These are phyloP conservation scores for Monilinia aucupariae DNA, from an alignment of 2,329 filamentous ascomycete species.

Conservation along the genomic window DNA sequence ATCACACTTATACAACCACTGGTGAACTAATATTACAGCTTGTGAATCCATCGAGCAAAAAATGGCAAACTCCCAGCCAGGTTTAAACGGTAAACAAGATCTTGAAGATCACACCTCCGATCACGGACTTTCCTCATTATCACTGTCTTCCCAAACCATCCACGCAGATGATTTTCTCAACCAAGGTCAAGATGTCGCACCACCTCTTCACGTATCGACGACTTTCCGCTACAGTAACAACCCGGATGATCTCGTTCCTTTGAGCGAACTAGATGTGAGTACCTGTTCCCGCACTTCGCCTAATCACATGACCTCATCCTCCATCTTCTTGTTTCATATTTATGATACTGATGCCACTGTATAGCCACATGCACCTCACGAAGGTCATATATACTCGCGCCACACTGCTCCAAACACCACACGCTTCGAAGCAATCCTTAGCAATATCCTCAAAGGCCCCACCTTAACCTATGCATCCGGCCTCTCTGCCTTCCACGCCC, in stretches of 20 bases:
- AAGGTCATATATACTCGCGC: slow-evolving; percentile 80
- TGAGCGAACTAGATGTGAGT: slow-evolving; percentile 53
- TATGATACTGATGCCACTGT: slow-evolving; percentile 35
- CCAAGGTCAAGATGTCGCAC: slow-evolving; percentile 71
- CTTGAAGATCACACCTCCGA: slow-evolving; percentile 19
- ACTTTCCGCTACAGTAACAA: slow-evolving; percentile 78
- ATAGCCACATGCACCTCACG: slow-evolving; percentile 40
- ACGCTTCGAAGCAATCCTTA: slow-evolving; percentile 78
- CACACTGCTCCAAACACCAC: slow-evolving; percentile 71
- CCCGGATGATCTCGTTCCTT: slow-evolving; percentile 55
- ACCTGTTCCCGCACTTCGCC: not conserved
- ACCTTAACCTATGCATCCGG: slow-evolving; percentile 77
- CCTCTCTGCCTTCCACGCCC: slow-evolving; percentile 80
- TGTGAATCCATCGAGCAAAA: not conserved
- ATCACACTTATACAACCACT: not conserved
- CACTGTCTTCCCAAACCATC: slow-evolving; percentile 65
- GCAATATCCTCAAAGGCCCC: slow-evolving; percentile 64
- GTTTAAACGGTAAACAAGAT: slow-evolving; percentile 21
- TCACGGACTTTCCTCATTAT: slow-evolving; percentile 35
- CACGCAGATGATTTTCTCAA: slow-evolving; percentile 79
- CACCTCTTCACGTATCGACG: slow-evolving; percentile 83
- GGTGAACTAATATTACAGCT: not conserved
- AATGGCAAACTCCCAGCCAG: slow-evolving; percentile 22
- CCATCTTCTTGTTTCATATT: not conserved
- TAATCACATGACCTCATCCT: slow-evolving; percentile 25